phyloP scores from a whole-genome alignment of 495 filamentous ascomycete genomes.

The Penicillium cinerascens region DNA sequence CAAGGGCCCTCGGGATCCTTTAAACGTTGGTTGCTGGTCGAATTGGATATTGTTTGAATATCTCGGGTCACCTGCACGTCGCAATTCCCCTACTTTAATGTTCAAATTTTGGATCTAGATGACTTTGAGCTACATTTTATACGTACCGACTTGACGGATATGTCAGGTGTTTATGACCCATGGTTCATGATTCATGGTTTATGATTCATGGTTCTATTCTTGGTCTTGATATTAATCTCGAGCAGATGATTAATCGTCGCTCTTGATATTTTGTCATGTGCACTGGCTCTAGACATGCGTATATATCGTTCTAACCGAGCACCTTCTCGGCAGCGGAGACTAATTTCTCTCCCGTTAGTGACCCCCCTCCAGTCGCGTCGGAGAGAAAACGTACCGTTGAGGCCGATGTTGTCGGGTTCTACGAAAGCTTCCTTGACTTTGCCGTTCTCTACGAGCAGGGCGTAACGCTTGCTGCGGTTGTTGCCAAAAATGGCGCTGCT shows the following conservation, averaged over 20 bases:
- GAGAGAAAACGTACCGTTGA: constrained; percentile 58
- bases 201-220: background rate
- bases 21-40: background rate
- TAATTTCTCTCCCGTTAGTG: constrained; percentile 27
- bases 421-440: constrained; percentile 72
- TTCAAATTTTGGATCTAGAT: too few species aligned
- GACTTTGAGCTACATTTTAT: too few species aligned
- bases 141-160: too few species aligned
- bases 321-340: constrained; percentile 73
- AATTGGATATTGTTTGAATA: background rate
- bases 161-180: too few species aligned
- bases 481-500: constrained; percentile 80
- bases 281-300: background rate
- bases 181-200: too few species aligned
- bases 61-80: too few species aligned
- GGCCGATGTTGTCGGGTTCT: constrained; percentile 91
- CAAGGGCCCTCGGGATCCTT: too few species aligned
- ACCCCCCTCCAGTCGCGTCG: background rate
- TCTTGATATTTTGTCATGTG: constrained; percentile 2
- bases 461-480: constrained; percentile 83
- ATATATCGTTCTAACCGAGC: constrained; percentile 46
- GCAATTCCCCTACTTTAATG: too few species aligned
- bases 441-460: constrained; percentile 71
- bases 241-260: background rate
- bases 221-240: background rate